Percentiles rank a stretch among this genome's conserved stretches.
Evolutionary conservation across 345 rosid genomes (phyloP).

Genomic region (Eucalyptus decipiens): DNA sequence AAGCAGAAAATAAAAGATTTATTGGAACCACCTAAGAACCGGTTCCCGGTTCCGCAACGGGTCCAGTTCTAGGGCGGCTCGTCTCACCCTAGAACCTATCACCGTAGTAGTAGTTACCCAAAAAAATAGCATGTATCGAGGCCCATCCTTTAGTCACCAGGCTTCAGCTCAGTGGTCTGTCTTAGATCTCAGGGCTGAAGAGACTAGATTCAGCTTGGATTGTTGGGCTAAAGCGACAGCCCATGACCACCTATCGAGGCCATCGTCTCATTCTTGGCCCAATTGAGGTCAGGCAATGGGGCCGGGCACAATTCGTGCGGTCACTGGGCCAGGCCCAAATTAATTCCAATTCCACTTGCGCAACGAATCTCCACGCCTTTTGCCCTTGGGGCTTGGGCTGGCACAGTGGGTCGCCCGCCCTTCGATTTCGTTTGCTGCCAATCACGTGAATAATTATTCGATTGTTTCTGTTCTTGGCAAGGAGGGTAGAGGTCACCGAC

Average conservation of each 20-base stretch:
- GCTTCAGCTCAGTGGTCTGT: not conserved
- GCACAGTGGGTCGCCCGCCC: not conserved
- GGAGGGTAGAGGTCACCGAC: not conserved
- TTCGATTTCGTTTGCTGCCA: not conserved
- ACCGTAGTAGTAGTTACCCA: too few relatives aligned
- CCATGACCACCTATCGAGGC: not conserved
- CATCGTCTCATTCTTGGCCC: not conserved
- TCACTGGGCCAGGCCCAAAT: not conserved
- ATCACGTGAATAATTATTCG: not conserved
- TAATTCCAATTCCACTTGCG: not conserved
- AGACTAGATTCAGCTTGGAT: fast-evolving
- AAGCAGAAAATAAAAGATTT: not conserved
- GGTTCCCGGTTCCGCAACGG: not conserved
- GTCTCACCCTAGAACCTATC: too few relatives aligned
- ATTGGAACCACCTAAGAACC: not conserved
- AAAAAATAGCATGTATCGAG: not conserved
- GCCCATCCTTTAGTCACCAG: not conserved
- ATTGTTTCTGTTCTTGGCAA: not conserved
- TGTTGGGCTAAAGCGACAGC: not conserved
- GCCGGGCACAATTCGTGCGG: not conserved
- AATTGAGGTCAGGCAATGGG: not conserved
- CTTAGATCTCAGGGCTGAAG: not conserved
- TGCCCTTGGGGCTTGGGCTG: not conserved
- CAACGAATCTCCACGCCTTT: not conserved
- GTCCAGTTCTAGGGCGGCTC: not conserved